These are phyloP conservation scores for Mycena indigotica DNA, from an alignment of 768 basidiomycete genomes.

Conservation along the genomic window DNA sequence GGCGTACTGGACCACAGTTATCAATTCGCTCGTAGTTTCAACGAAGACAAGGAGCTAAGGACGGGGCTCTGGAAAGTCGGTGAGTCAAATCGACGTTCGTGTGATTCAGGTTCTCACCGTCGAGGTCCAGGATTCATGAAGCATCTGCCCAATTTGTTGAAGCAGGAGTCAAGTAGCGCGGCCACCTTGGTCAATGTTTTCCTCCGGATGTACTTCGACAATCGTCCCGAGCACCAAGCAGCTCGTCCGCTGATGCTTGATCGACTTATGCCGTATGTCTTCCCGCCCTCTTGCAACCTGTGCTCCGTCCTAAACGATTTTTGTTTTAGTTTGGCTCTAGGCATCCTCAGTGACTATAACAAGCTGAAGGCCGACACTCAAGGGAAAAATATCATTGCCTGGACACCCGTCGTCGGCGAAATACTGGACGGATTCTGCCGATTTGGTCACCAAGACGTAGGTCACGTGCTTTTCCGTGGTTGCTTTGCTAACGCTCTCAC, in stretches of 20 bases:
- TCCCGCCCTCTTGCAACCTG: too few species aligned
- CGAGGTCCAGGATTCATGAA: conserved; percentile 99
- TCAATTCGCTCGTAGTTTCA: conserved; percentile 95
- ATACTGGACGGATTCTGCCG: conserved; percentile 87
- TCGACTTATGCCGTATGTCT: conserved; percentile 68
- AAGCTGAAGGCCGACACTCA: conserved; percentile 88
- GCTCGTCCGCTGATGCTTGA: conserved; percentile 79
- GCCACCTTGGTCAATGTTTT: conserved; percentile 91
- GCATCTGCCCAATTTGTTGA: conserved; percentile 94
- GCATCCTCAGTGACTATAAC: conserved; percentile 88
- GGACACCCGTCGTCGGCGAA: conserved; percentile 99
- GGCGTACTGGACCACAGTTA: conserved; percentile 96
- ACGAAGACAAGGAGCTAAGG: conserved; percentile 95
- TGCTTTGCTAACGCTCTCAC: too few species aligned
- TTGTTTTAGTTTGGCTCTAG: conserved; percentile 77
- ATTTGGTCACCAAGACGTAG: conserved; percentile 89
- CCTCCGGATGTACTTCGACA: conserved; percentile 91
- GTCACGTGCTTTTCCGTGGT: conserved; percentile 31
- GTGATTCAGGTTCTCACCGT: background rate
- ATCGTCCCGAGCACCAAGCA: conserved; percentile 83
- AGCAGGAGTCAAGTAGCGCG: conserved; percentile 97
- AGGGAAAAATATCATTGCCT: conserved; percentile 91
- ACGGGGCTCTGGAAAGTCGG: conserved; percentile 99
- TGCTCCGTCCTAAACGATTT: too few species aligned
- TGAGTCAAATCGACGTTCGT: conserved; percentile 57